These are phyloP conservation scores for Hypoxylon sp. DNA, from an alignment of 2,329 filamentous ascomycete genomes.

Conservation along the genomic window DNA sequence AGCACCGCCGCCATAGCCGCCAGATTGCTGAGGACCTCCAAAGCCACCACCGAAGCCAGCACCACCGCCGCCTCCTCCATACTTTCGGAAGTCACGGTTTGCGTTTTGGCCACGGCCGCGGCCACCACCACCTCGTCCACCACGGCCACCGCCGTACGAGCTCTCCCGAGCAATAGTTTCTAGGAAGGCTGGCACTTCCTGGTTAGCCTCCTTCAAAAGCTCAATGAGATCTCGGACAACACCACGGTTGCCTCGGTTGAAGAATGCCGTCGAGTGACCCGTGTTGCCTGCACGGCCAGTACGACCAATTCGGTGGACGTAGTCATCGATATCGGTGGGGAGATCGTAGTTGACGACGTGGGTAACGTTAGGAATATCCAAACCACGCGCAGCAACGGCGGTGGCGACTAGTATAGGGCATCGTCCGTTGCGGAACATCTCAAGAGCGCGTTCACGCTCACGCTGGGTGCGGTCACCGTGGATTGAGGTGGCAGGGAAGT, in stretches of 20 bases:
- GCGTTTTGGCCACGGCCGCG: conserved; percentile 78
- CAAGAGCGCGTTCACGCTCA: conserved; percentile 96
- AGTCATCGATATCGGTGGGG: conserved; percentile 98
- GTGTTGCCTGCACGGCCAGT: conserved; percentile 99
- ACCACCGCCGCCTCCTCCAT: conserved; percentile 67
- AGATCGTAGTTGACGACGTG: conserved; percentile 99
- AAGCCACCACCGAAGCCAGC: conserved; percentile 60
- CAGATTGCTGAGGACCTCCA: conserved; percentile 59
- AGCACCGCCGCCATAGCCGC: conserved; percentile 62
- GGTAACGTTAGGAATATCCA: conserved; percentile 96
- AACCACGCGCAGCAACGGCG: conserved; percentile 89
- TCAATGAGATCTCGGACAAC: conserved; percentile 97
- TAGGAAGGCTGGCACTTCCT: conserved; percentile 93
- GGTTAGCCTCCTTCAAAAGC: conserved; percentile 98
- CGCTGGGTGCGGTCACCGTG: conserved; percentile 99
- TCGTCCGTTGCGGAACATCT: conserved; percentile 96
- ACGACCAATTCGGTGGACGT: conserved; percentile 99
- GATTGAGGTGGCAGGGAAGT: conserved; percentile 97
- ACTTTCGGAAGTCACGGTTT: conserved; percentile 93
- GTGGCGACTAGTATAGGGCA: conserved; percentile 98
- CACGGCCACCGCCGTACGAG: conserved; percentile 78
- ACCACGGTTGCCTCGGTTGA: conserved; percentile 99
- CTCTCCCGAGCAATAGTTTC: conserved; percentile 98
- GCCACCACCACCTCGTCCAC: conserved; percentile 75
- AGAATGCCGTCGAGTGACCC: conserved; percentile 97